Conservation (phyloP, 164 flowering plant genomes). For the Echeveria elegans region DNA sequence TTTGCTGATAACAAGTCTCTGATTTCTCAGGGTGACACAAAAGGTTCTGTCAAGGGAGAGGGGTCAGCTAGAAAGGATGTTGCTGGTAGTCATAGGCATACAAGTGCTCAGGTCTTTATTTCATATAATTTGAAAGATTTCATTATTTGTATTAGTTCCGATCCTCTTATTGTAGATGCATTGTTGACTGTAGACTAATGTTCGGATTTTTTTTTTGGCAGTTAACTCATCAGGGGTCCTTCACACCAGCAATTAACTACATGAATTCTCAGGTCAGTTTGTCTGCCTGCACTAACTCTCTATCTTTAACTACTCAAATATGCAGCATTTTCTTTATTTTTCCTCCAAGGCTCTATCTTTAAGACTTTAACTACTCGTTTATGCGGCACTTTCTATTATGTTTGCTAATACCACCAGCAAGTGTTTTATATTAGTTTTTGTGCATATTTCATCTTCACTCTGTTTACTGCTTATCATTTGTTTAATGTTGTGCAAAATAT, state of each 20-base stretch:
- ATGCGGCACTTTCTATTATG: too few species aligned
- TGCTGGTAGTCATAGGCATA: conserved; percentile 25
- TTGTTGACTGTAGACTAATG: neutral
- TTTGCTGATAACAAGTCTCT: neutral
- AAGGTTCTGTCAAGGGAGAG: conserved; percentile 45
- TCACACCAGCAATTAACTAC: conserved; percentile 27
- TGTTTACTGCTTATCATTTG: too few species aligned
- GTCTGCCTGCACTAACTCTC: neutral
- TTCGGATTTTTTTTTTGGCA: conserved; percentile 14
- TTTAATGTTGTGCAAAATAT: neutral
- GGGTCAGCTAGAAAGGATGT: conserved; percentile 28
- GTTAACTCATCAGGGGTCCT: conserved; percentile 40
- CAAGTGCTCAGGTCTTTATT: conserved; percentile 32
- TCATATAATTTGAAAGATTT: neutral
- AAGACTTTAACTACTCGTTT: too few species aligned
- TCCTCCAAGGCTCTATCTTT: too few species aligned
- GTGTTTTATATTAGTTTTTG: too few species aligned
- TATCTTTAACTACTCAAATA: neutral
- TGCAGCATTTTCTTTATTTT: neutral
- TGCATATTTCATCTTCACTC: too few species aligned
- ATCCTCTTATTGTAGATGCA: neutral
- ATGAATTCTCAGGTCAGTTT: conserved; percentile 28
- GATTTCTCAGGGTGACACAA: conserved; percentile 44
- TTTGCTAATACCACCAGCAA: too few species aligned
- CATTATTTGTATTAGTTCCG: neutral